These are phyloP conservation scores for Euptelea pleiosperma DNA, from an alignment of 164 flowering plant species.

Conservation along the genomic window DNA sequence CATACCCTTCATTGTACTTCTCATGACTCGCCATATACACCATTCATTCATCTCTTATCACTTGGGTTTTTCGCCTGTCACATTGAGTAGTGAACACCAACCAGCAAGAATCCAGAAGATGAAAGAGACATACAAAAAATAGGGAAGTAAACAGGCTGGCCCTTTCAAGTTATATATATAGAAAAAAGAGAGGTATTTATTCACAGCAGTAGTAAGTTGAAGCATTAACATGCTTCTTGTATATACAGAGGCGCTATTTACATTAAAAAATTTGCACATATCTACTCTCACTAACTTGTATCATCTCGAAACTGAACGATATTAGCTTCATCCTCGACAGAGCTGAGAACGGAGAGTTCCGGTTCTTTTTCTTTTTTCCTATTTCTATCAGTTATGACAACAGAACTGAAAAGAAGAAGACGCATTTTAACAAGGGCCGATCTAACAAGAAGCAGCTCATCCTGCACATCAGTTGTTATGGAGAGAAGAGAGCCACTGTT, in stretches of 20 bases:
- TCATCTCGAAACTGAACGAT: neutral
- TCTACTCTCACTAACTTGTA: neutral
- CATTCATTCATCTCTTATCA: no score
- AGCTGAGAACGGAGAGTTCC: neutral
- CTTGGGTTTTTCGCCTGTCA: no score
- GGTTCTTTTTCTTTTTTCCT: neutral
- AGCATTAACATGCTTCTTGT: slow-evolving; percentile 11
- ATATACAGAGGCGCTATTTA: slow-evolving; percentile 29
- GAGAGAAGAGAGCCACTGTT: slow-evolving; percentile 48
- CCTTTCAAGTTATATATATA: no score
- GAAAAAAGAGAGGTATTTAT: slow-evolving; percentile 9
- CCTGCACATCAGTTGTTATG: slow-evolving; percentile 22
- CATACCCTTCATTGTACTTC: no score
- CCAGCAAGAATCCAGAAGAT: no score
- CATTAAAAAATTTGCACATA: slow-evolving; percentile 27
- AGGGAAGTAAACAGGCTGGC: no score
- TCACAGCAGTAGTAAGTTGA: slow-evolving; percentile 9
- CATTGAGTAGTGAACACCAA: no score
- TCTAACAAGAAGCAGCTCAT: slow-evolving; percentile 1
- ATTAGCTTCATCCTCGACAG: neutral
- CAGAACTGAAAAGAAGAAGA: neutral
- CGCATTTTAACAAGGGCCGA: neutral
- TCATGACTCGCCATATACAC: no score
- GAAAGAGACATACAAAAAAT: no score
- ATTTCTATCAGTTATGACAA: neutral